Evolutionary conservation across 768 basidiomycete species (phyloP).

Genomic region (Amanita subjunquillea): DNA sequence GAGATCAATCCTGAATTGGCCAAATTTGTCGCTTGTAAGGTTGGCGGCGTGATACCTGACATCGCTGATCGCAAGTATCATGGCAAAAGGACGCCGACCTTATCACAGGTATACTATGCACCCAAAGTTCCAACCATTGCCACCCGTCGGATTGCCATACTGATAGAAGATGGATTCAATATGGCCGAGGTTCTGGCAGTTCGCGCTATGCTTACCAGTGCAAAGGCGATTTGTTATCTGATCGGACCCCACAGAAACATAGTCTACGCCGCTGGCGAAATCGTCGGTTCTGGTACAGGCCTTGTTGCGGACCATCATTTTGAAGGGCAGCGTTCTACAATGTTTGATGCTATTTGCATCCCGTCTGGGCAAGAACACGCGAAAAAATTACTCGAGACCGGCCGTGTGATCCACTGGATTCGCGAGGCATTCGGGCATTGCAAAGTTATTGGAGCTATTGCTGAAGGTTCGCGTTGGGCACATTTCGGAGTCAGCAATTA

Average conservation of each 20-base stretch:
- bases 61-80: constrained; percentile 42
- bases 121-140: constrained; percentile 50
- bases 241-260: constrained; percentile 62
- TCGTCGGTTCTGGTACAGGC: constrained; percentile 16
- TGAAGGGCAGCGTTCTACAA: constrained; percentile 70
- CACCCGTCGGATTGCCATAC: constrained; percentile 65
- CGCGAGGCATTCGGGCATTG: constrained; percentile 82
- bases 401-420: constrained; percentile 72
- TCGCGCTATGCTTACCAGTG: constrained; percentile 38
- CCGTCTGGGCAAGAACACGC: constrained; percentile 58
- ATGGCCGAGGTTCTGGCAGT: constrained; percentile 46
- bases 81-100: constrained; percentile 39
- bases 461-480: constrained; percentile 35
- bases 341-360: constrained; percentile 78
- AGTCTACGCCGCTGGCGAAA: constrained; percentile 23
- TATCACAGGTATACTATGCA: constrained; percentile 50
- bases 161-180: constrained; percentile 71
- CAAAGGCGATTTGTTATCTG: constrained; percentile 49
- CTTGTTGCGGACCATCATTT: constrained; percentile 59
- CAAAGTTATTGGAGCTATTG: constrained; percentile 73
- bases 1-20: constrained; percentile 71
- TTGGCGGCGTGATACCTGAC: constrained; percentile 50
- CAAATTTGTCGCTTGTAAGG: constrained; percentile 49
- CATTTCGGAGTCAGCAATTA: background rate
- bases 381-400: constrained; percentile 47